Conservation (phyloP, 2,329 filamentous ascomycete species). For the Pestalotiopsis sp. region DNA sequence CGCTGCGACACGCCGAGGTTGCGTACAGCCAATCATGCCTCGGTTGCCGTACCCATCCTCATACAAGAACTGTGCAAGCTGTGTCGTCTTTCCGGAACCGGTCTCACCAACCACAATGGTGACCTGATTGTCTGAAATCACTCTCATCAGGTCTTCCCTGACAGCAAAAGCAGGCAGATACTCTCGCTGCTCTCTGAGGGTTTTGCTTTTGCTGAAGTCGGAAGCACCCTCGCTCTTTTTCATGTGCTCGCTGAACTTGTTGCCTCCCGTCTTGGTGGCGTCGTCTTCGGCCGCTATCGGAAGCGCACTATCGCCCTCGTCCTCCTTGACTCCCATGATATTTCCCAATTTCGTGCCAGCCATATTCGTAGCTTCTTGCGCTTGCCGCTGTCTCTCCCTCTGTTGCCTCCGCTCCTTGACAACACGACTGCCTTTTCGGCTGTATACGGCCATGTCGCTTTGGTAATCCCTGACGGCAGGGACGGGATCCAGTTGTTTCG, state of each 20-base stretch:
- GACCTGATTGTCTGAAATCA: conserved; percentile 96
- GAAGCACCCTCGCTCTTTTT: conserved; percentile 87
- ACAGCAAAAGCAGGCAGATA: conserved; percentile 96
- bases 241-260: conserved; percentile 88
- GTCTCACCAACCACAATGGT: conserved; percentile 97
- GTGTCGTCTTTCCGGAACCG: conserved; percentile 96
- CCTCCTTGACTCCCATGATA: conserved; percentile 93
- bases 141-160: conserved; percentile 85
- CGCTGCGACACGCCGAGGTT: conserved; percentile 92
- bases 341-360: conserved; percentile 92
- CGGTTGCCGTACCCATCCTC: conserved; percentile 90
- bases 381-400: conserved; percentile 90
- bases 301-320: conserved; percentile 86
- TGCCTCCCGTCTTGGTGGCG: conserved; percentile 60
- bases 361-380: conserved; percentile 91
- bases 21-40: conserved; percentile 95
- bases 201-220: conserved; percentile 91
- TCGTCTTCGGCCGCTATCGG: conserved; percentile 75
- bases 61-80: conserved; percentile 92
- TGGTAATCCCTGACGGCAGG: conserved; percentile 91
- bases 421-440: conserved; percentile 89
- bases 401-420: conserved; percentile 91
- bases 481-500: conserved; percentile 93
- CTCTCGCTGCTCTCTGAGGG: conserved; percentile 86
- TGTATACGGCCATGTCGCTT: conserved; percentile 99